Base-by-base conservation (phyloP, 148 eudicot species). In the Nepenthes gracilis region DNA sequence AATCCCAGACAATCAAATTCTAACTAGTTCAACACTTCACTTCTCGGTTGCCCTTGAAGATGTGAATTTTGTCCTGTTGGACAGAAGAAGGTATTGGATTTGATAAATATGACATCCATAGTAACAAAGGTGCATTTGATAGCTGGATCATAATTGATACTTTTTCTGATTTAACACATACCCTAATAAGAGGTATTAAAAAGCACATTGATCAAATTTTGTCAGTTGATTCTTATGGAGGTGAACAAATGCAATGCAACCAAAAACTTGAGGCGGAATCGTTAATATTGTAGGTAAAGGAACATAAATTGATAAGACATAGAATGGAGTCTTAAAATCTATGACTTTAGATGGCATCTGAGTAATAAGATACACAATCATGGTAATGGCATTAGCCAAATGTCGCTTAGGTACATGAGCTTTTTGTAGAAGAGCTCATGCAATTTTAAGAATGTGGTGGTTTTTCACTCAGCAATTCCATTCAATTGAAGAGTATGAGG, bases 241-340 rank as follows among this genome's bases (percentile, higher is more conserved):
- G 5, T 53, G 45, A 5, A 36, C 66, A 37, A 35, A 63, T 1
- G 45, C 33, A 5, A 63, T 34, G 11, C 66, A 63, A 12, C 66
- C 57, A 37, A 35, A 63, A 0, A 35, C n/a, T 2, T 9, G 2
- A 23, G 47, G n/a, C 10, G 48, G 33, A 8, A n/a, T 14, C 4
- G 13, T 1, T 6, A 13, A 4, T 13, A 23, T 7, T 0, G 13
- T 1, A 5, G 56, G 33, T 2, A n/a, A 14, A 4, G 32, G 1
- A 51, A 37, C 6, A 35, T 14, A 8, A 1, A 1, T n/a, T 36
- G 61, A 13, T 1, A 58, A 6, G 3, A 14, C 1, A 6, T 63
- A 32, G 1, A 14, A 10, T 9, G 47, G 57, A 9, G 57, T 14
- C 14, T 50, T n/a, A 14, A 3, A 13, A 3, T n/a, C 32, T 1